Evolutionary conservation across 495 filamentous ascomycete species (phyloP).

Genomic region (Aspergillus olivimuriae): DNA sequence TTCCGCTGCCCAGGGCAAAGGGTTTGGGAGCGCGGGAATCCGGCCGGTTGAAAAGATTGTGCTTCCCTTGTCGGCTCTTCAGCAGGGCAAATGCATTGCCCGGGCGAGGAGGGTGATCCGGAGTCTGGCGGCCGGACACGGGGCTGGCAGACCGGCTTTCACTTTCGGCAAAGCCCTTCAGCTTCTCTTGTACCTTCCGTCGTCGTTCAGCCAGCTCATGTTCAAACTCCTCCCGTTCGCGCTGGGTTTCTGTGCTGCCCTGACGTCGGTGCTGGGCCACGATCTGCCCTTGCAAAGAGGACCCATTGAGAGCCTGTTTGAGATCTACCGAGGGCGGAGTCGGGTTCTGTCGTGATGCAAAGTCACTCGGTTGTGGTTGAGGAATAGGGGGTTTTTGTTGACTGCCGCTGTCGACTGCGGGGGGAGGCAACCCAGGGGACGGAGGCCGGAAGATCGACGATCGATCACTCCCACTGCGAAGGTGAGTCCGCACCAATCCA

Average conservation of each 20-base stretch:
- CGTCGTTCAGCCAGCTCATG: slow-evolving; percentile 73
- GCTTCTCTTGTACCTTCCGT: slow-evolving; percentile 71
- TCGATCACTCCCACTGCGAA: slow-evolving; percentile 72
- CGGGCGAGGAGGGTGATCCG: slow-evolving; percentile 31
- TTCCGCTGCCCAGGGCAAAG: too few relatives aligned
- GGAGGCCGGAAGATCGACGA: slow-evolving; percentile 67
- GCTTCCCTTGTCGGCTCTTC: slow-evolving; percentile 59
- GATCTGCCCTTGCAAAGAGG: slow-evolving; percentile 32
- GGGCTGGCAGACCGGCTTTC: slow-evolving; percentile 54
- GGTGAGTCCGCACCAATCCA: slow-evolving; percentile 78
- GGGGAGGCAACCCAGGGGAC: slow-evolving; percentile 28
- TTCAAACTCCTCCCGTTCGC: slow-evolving; percentile 70
- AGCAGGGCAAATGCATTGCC: slow-evolving; percentile 63
- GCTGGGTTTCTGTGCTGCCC: slow-evolving; percentile 54
- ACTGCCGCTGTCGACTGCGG: slow-evolving; percentile 3
- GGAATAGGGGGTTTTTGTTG: not conserved
- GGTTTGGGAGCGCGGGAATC: slow-evolving; percentile 64
- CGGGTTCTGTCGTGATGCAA: too few relatives aligned
- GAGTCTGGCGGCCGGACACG: slow-evolving; percentile 39
- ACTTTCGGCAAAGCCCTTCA: slow-evolving; percentile 64
- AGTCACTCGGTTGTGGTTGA: too few relatives aligned
- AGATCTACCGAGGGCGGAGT: slow-evolving; percentile 1
- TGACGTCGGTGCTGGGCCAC: slow-evolving; percentile 40
- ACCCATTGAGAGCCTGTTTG: slow-evolving; percentile 16
- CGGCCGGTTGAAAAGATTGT: slow-evolving; percentile 48